Conservation (phyloP, 352 stramenopile genomes). For the Plasmopara viticola region DNA sequence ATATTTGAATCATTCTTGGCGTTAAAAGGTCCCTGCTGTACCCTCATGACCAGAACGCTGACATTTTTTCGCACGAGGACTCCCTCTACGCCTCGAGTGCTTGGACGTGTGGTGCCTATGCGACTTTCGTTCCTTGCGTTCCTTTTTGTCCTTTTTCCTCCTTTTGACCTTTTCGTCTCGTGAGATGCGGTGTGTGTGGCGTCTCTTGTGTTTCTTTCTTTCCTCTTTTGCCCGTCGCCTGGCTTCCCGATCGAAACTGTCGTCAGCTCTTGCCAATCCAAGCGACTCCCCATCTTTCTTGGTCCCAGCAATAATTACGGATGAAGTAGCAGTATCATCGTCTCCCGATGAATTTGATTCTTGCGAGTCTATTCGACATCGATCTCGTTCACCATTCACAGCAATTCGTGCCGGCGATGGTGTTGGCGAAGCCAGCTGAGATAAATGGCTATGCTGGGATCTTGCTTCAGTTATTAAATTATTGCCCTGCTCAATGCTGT, state of each 20-base stretch:
- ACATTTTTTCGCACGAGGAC: background rate
- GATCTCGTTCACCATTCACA: slow-evolving; percentile 1
- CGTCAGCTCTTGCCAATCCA: slow-evolving; percentile 3
- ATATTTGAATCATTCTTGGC: no score
- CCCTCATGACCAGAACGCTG: background rate
- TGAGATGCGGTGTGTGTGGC: slow-evolving; percentile 27
- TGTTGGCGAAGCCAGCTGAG: background rate
- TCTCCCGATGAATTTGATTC: slow-evolving; percentile 21
- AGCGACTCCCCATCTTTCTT: background rate
- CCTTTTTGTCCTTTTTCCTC: slow-evolving; percentile 25
- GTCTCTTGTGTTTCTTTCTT: slow-evolving; percentile 36
- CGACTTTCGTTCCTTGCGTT: slow-evolving; percentile 26
- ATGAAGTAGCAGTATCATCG: slow-evolving; percentile 3
- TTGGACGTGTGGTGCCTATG: slow-evolving; percentile 20
- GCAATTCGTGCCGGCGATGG: background rate
- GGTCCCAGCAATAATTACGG: no score
- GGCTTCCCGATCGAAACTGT: background rate
- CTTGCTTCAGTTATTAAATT: background rate
- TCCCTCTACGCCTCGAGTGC: slow-evolving; percentile 14
- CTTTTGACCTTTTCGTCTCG: slow-evolving; percentile 15
- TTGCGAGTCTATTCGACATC: slow-evolving; percentile 1
- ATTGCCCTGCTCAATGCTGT: slow-evolving; percentile 6
- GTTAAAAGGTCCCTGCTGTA: no score
- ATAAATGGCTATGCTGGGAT: background rate
- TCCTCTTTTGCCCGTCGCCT: slow-evolving; percentile 18